Base-by-base conservation (phyloP, 345 rosid species). In the Moricandia arvensis region DNA sequence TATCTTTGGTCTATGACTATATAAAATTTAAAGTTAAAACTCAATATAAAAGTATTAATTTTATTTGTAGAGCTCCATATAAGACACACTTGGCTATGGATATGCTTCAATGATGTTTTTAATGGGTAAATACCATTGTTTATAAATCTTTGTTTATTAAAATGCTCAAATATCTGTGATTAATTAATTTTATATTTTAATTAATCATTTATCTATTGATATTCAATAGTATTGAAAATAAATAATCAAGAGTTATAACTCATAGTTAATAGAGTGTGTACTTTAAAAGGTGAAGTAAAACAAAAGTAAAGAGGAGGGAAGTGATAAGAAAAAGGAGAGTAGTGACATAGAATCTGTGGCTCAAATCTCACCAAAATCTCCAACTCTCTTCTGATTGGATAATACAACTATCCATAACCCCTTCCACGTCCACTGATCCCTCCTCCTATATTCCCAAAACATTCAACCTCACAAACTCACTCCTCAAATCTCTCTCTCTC, bases 381-480 rank as follows among this genome's bases (percentile, higher is more conserved):
- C 78, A 73, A 51, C 77, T 66, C 77, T 13, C 71, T 68, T 63
- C 78, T 68, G 75, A 69, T 33, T 49, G 88, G 96, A 86, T 90
- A 93, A 89, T 90, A 76, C 67, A 75, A 82, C 71, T 86, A 89
- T 93, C 96, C 45, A 72, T 54, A 81, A 29, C 17, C 12, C 24
- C 82, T 63, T 45, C 30, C 71, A 67, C 71, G 63, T 78, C 82
- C 76, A 84, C 81, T 86, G 87, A 86, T 62, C 49, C 62, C 72
- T 43, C 62, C 72, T 43, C 75, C 63, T 72, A 35, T 35, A 35
- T 35, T 8, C 6, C 72, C 78, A 70, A 63, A 68, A 24, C 17
- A 31, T 17, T n/a, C n/a, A n/a, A n/a, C n/a, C 55, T 54, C 58
- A 24, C 35, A 12, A 33, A 38, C 45, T 34, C 61, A 57, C 51